A percentile compares a stretch with the other conserved stretches of the same genome.
phyloP scores from a whole-genome alignment of 345 rosid genomes.

The Sonneratia caseolaris region DNA sequence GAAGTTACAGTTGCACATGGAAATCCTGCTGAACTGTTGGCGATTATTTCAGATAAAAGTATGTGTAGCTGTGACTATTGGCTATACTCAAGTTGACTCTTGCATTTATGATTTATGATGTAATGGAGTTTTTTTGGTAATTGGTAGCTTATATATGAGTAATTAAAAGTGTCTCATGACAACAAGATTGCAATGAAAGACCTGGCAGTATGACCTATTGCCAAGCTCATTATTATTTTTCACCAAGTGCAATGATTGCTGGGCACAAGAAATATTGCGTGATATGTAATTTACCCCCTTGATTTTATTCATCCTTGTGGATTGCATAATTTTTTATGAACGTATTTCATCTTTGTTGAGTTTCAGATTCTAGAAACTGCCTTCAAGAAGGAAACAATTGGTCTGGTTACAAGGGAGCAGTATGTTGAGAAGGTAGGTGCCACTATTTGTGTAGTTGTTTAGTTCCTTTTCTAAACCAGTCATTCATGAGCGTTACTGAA shows the following conservation, averaged over 20 bases:
- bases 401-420: slow-evolving; percentile 92
- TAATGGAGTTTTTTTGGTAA: no score
- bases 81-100: background rate
- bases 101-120: background rate
- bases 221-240: background rate
- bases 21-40: background rate
- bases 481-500: background rate
- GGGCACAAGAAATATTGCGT: background rate
- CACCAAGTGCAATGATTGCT: no score
- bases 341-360: background rate
- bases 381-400: slow-evolving; percentile 96
- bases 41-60: background rate
- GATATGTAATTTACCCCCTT: background rate
- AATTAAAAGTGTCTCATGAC: no score
- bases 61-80: background rate
- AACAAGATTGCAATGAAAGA: background rate
- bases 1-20: background rate
- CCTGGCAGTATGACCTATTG: background rate
- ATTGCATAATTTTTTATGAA: background rate
- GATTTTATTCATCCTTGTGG: background rate
- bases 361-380: slow-evolving; percentile 89
- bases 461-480: background rate
- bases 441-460: background rate
- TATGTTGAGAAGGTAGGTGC: slow-evolving; percentile 88
- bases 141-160: no score